phyloP scores from a whole-genome alignment of 768 basidiomycete species.

The Kwoniella dendrophila region DNA sequence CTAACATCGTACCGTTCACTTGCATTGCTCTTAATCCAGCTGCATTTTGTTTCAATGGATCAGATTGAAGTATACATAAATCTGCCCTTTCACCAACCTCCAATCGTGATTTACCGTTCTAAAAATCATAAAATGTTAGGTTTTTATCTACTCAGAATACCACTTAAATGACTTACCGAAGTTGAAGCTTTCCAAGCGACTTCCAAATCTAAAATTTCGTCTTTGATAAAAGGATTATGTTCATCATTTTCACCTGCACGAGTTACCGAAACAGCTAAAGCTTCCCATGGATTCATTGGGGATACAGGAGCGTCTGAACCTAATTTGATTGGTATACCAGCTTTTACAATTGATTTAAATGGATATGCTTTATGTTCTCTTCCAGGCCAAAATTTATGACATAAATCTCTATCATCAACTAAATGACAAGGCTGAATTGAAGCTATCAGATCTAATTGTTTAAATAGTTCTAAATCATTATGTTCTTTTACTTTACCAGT shows the following conservation, averaged over 20 bases:
- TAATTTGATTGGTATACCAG: slow-evolving; percentile 37
- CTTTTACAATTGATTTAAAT: slow-evolving; percentile 30
- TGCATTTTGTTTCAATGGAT: slow-evolving; percentile 32
- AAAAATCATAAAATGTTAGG: background rate
- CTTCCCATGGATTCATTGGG: slow-evolving; percentile 39
- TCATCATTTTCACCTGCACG: slow-evolving; percentile 20
- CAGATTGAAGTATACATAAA: slow-evolving; percentile 22
- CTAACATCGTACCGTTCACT: slow-evolving; percentile 40
- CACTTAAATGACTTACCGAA: slow-evolving; percentile 5
- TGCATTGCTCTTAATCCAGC: slow-evolving; percentile 32
- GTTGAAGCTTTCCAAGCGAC: slow-evolving; percentile 40
- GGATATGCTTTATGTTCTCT: slow-evolving; percentile 38
- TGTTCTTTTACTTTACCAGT: too few relatives aligned
- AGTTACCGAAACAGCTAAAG: slow-evolving; percentile 19
- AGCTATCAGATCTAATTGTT: slow-evolving; percentile 32
- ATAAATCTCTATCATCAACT: slow-evolving; percentile 43
- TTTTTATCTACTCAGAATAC: background rate
- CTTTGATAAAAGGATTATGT: slow-evolving; percentile 31
- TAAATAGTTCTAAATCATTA: slow-evolving; percentile 38
- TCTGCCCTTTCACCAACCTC: slow-evolving; percentile 38
- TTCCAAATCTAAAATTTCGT: slow-evolving; percentile 35
- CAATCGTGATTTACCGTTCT: slow-evolving; percentile 28
- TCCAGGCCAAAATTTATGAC: slow-evolving; percentile 40
- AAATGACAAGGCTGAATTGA: slow-evolving; percentile 45
- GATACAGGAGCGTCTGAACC: slow-evolving; percentile 47